Evolutionary conservation across 192 early-diverging fungal species (phyloP), one percentile per base, ranked within the genome.

Genomic region (Anaeromyces robustus): DNA sequence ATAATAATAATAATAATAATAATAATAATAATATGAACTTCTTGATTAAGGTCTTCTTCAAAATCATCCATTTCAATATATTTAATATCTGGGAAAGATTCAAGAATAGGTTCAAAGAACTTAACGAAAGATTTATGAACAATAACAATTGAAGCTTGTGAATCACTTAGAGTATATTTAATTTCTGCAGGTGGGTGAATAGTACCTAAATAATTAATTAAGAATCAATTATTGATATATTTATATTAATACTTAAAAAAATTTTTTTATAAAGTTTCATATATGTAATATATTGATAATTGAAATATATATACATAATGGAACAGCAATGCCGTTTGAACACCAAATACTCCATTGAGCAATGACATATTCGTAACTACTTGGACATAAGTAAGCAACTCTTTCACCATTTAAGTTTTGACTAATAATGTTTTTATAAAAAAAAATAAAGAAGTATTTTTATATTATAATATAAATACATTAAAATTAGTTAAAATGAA

Each of bases 291-390:
- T 77, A 84, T 29, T 22, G 81, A 29, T 43, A 79, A 29, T 19
- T n/a, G n/a, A n/a, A n/a, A n/a, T n/a, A 39, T 39, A 84, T 82
- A 79, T 83, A 88, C 92, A 90, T 30, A 96, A 84, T 29, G 95
- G 95, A 30, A 96, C 94, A 7, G 92, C 92, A 12, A 94, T 88
- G n/a, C 91, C 94, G 29, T 93, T 93, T 11, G 91, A 88, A 11
- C 89, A 90, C 94, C 94, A 96, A 80, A 92, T 86, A 17, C 90
- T 89, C 90, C 92, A 94, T 84, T 91, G 92, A 77, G 86, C 84
- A 2, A 89, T 89, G 2, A 90, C 91, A 85, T 94, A 93, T 78
- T 87, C 84, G 83, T 92, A 94, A 78, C 86, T 88, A 83, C 86
- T 90, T 29, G 85, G 87, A 80, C 85, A 86, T 34, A 87, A 84